phyloP scores from a whole-genome alignment of 768 basidiomycete genomes.

The Termitomyces sp. region DNA sequence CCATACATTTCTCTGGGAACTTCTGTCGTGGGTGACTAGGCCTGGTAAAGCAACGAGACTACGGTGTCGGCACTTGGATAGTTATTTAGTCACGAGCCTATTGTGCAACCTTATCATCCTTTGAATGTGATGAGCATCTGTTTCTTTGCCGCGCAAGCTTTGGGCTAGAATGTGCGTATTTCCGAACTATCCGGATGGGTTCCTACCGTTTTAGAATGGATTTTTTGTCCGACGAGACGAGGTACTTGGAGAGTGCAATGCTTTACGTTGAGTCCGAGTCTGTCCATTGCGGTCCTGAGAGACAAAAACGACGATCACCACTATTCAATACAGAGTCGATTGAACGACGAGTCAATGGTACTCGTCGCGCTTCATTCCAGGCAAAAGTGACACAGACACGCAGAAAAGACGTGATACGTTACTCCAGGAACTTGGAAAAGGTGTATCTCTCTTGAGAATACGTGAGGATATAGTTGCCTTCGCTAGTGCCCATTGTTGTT shows the following conservation, averaged over 20 bases:
- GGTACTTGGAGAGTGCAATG: background rate
- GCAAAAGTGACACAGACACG: background rate
- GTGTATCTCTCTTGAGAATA: background rate
- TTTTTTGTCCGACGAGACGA: background rate
- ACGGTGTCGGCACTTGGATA: background rate
- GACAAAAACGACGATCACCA: background rate
- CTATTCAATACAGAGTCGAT: background rate
- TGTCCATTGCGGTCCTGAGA: background rate
- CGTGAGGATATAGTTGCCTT: background rate
- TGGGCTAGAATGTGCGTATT: background rate
- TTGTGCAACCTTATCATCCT: background rate
- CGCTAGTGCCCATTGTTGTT: no score
- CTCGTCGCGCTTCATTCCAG: background rate
- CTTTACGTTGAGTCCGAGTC: background rate
- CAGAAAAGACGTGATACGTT: background rate
- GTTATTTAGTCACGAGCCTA: background rate
- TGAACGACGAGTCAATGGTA: background rate
- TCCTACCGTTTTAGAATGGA: background rate
- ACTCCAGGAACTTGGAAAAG: background rate
- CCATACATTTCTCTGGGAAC: background rate
- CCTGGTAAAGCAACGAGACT: background rate
- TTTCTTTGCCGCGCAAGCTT: background rate
- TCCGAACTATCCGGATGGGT: background rate
- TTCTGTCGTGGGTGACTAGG: background rate
- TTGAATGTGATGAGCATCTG: background rate